These are phyloP conservation scores for Phascolomyces articulosus DNA, from an alignment of 371 early-diverging fungal species.

Conservation along the genomic window DNA sequence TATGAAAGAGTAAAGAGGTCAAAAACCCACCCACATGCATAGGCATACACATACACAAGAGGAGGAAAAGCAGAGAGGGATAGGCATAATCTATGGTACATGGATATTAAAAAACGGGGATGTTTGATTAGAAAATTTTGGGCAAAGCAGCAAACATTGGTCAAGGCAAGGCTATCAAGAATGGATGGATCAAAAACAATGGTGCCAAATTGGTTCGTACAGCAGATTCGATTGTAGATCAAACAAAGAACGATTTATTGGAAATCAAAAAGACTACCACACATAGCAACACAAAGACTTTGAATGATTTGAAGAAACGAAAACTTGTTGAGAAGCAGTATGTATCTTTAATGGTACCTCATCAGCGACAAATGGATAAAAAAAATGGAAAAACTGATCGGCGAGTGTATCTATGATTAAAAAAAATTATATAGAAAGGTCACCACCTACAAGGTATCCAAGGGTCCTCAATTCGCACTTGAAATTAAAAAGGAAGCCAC, in stretches of 20 bases:
- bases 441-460: slow-evolving; percentile 83
- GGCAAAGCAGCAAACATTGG: slow-evolving; percentile 89
- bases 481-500: slow-evolving; percentile 87
- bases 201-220: slow-evolving; percentile 70
- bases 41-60: no score
- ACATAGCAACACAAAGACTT: slow-evolving; percentile 64
- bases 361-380: not conserved
- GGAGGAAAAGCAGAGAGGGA: no score
- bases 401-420: not conserved
- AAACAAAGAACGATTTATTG: slow-evolving; percentile 78
- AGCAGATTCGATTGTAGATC: slow-evolving; percentile 84
- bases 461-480: slow-evolving; percentile 90
- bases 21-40: no score
- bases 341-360: slow-evolving; percentile 7
- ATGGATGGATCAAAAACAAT: slow-evolving; percentile 95
- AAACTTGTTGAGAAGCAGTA: slow-evolving; percentile 83
- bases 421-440: slow-evolving; percentile 64
- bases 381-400: not conserved
- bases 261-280: slow-evolving; percentile 67
- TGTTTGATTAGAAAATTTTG: slow-evolving; percentile 42
- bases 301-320: slow-evolving; percentile 89
- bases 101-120: not conserved
- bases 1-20: slow-evolving; percentile 7
- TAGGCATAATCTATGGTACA: no score
- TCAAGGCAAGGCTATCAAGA: slow-evolving; percentile 94